Evolutionary conservation across 768 basidiomycete genomes (phyloP), one percentile per base, ranked within the genome.

Genomic region (Coprinopsis strossmayeri): DNA sequence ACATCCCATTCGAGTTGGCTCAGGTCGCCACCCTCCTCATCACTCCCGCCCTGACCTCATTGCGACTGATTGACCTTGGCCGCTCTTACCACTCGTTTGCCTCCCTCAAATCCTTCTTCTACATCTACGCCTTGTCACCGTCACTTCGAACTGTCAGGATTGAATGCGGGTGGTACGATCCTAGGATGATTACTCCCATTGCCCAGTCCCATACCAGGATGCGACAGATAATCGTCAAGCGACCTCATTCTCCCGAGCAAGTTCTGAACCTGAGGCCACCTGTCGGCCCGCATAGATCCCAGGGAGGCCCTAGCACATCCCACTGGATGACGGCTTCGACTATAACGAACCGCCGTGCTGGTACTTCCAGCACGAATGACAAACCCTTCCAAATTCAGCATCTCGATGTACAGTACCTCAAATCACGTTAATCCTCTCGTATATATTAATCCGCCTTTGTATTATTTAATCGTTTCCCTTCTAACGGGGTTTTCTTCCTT

Each of bases 1-100:
- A 84, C 56, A 78, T 85, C 37, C 81, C 82, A 32, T 73, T 73
- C 42, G 84, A 85, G 56, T 68, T 86, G 24, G 61, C 72, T 17
- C 67, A 69, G 42, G 65, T 83, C 52, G 63, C 79, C 47, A 71
- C 74, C 34, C 73, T 74, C 51, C 55, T 84, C 17, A 69, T 64
- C 15, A 64, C 72, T 5, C 82, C 79, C 20, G 61, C 63, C 26
- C 70, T 84, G 26, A 65, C 59, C 48, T 69, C 66, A 24, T 64
- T 87, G 37, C 64, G 63, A 37, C 67, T 86, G 35, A 54, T 72
- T 51, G 77, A 82, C 57, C 46, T 64, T n/a, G 57, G 60, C 17
- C 66, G 63, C 40, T 64, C 64, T 2, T 62, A 55, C 27, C 56
- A 55, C 32, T 57, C 72, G 21, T 78, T 81, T 52, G 62, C 65